These are phyloP conservation scores for Millerozyma acaciae DNA, from an alignment of 805 yeast genomes.

Conservation along the genomic window DNA sequence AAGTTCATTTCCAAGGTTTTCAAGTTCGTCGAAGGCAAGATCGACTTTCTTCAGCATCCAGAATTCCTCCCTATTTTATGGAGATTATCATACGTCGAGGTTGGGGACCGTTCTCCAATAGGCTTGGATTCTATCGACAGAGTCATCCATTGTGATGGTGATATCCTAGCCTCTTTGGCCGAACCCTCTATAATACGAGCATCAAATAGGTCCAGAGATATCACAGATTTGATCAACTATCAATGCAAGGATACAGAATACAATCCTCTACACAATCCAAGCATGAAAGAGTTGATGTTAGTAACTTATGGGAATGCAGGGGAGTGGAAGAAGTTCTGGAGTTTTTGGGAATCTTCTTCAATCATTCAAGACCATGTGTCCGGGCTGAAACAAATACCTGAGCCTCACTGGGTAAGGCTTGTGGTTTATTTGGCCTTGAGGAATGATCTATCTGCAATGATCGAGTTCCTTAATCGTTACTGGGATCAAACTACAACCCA, in stretches of 20 bases:
- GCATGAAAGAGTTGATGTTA: constrained; percentile 31
- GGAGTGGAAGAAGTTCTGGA: constrained; percentile 38
- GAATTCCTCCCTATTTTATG: constrained; percentile 33
- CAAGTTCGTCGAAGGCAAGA: constrained; percentile 20
- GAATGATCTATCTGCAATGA: constrained; percentile 20
- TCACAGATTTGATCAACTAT: constrained; percentile 22
- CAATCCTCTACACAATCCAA: constrained; percentile 11
- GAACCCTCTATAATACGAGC: constrained; percentile 17
- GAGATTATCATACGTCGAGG: constrained; percentile 23
- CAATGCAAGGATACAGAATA: constrained; percentile 7
- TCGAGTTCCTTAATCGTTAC: constrained; percentile 25
- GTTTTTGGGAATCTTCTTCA: constrained; percentile 28
- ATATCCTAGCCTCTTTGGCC: constrained; percentile 5
- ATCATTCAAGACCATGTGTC: constrained; percentile 8
- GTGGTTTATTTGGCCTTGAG: constrained; percentile 29
- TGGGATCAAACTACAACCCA: constrained; percentile 23
- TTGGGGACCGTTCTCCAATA: constrained; percentile 10
- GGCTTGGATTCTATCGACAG: constrained; percentile 24
- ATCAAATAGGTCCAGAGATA: constrained; percentile 26
- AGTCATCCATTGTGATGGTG: constrained; percentile 15
- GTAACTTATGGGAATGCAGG: constrained; percentile 37
- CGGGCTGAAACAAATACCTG: background rate
- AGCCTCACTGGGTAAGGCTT: constrained; percentile 31
- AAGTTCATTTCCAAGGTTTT: constrained; percentile 23
- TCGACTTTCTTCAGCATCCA: constrained; percentile 21